Base-by-base conservation (phyloP, 116 monocot genomes). In the Cymodocea nodosa region DNA sequence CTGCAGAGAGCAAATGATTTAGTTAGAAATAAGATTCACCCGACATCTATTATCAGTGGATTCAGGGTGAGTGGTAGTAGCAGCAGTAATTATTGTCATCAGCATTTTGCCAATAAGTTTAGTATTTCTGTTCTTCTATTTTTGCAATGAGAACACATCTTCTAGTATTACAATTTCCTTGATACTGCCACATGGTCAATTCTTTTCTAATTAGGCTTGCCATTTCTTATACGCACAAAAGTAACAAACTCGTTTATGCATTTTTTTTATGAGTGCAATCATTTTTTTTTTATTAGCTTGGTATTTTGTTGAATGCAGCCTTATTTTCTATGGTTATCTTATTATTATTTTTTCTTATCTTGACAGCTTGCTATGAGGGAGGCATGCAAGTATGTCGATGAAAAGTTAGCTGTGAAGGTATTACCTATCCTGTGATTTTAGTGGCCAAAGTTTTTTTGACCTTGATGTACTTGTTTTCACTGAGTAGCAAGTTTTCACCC, bases 11-110 rank as follows among this genome's bases (percentile, higher is more conserved):
- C 87, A 70, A 91, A 97, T 82, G 97, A 87, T 68, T 85, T 91
- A 53, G 97, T 97, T 51, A 90, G 87, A 75, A 97, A 97, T 66
- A 97, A 91, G 75, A 97, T 97, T 68, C 97, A 97, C 60, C 91
- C 97, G 17, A 91, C 91, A 73, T 88, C 91, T 48, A 90, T 97
- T 56, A 91, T 91, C 53, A 80, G 88, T 66, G 97, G 97, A 2
- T 97, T 82, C 71, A 81, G 88, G 78, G 97, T 97, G 68, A 78
- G 80, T 52, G 78, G 30, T 30, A 30, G 30, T 30, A 30, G 30
- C 1, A 30, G 30, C 3, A 30, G 30, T 30, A 30, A 30, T 30
- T 30, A 30, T 30, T 3, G 1, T 30, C 30, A 30, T 30, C 30
- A 30, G 30, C 30, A 30, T 30, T 30, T 30, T 30, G 30, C 1